phyloP scores from a whole-genome alignment of 345 rosid genomes.

The Populus simonii region DNA sequence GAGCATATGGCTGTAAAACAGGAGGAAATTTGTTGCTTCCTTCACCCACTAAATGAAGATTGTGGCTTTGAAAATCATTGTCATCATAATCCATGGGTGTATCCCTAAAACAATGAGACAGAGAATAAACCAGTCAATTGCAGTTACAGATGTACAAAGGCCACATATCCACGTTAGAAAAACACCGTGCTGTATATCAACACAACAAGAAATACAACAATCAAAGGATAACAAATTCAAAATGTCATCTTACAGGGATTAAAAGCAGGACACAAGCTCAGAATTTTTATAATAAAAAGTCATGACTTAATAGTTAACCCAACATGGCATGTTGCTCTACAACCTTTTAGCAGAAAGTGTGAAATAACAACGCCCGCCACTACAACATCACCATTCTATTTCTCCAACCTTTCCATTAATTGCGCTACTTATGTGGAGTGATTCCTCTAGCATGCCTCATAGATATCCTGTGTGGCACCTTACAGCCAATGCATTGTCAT shows the following conservation, averaged over 20 bases:
- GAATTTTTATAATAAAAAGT: not conserved
- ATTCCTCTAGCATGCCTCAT: not conserved
- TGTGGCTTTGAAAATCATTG: slow-evolving; percentile 91
- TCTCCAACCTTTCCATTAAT: not conserved
- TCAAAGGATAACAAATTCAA: not conserved
- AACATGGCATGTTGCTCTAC: not conserved
- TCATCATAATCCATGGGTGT: slow-evolving; percentile 99
- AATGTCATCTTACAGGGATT: not conserved
- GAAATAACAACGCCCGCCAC: not conserved
- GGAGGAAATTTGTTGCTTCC: slow-evolving; percentile 70
- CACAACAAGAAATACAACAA: not conserved
- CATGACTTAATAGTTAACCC: not conserved
- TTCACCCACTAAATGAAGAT: slow-evolving; percentile 89
- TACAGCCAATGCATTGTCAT: not conserved
- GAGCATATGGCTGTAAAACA: slow-evolving; percentile 63
- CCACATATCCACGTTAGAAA: slow-evolving; percentile 4
- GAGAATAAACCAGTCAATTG: not conserved
- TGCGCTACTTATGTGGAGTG: not conserved
- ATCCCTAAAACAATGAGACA: slow-evolving; percentile 43
- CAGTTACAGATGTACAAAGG: slow-evolving; percentile 5
- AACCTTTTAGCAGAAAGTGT: not conserved
- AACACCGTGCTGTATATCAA: not conserved
- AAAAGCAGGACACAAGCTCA: not conserved
- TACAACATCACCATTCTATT: not conserved
- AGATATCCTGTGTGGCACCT: not conserved